These are phyloP conservation scores for Fomitopsis schrenkii DNA, from an alignment of 1,284 basidiomycete genomes.

Conservation along the genomic window DNA sequence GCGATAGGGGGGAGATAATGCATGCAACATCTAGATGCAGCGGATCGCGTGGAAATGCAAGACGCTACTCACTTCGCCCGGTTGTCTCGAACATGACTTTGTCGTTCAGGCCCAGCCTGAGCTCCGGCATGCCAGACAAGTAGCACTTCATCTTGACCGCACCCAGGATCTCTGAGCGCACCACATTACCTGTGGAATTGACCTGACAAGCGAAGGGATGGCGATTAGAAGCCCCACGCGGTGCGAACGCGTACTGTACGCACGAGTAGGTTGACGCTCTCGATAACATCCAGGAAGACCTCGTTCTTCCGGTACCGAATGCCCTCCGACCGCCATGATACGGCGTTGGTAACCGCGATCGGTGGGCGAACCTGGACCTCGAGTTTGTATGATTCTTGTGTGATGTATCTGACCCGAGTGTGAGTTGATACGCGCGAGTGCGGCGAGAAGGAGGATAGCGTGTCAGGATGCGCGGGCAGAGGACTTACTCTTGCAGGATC, in stretches of 20 bases:
- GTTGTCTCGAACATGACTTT: conserved; percentile 99
- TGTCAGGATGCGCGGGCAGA: not conserved
- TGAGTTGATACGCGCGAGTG: not conserved
- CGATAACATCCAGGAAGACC: conserved; percentile 98
- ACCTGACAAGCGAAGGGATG: conserved; percentile 51
- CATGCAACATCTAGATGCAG: too few species aligned
- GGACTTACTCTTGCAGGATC: conserved; percentile 89
- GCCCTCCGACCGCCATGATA: conserved; percentile 97
- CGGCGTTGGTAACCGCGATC: conserved; percentile 98
- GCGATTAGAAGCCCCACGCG: not conserved
- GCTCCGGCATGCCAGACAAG: conserved; percentile 97
- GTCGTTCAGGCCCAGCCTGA: conserved; percentile 94
- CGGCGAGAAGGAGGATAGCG: not conserved
- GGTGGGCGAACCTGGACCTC: conserved; percentile 96
- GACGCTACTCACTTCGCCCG: conserved; percentile 71
- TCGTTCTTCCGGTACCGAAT: conserved; percentile 99
- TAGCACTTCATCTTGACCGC: conserved; percentile 99
- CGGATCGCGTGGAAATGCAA: not conserved
- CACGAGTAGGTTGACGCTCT: conserved; percentile 94
- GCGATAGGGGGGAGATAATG: too few species aligned
- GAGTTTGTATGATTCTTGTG: conserved; percentile 98
- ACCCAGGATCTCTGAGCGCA: conserved; percentile 95
- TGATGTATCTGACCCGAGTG: conserved; percentile 76
- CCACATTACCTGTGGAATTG: conserved; percentile 95
- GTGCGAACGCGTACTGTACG: not conserved